phyloP scores from a whole-genome alignment of 208 protist species.

The Trypanosoma congolense region DNA sequence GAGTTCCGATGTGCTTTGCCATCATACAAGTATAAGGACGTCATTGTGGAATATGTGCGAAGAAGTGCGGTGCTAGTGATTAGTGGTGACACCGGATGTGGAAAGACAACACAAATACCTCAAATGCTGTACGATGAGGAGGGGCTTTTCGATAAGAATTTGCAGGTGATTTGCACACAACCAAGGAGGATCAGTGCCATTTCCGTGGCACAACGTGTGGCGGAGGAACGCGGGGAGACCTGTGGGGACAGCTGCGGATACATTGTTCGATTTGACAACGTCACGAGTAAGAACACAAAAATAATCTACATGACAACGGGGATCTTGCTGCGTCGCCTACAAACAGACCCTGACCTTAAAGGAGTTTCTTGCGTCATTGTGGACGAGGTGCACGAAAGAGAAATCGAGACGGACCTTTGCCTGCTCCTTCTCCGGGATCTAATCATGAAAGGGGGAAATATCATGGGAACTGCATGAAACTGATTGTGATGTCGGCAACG shows the following conservation, averaged over 20 bases:
- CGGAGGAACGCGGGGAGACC: conserved; percentile 72
- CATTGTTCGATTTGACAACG: conserved; percentile 85
- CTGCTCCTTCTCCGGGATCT: conserved; percentile 71
- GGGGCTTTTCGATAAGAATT: conserved; percentile 49
- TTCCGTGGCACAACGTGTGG: conserved; percentile 86
- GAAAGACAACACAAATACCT: conserved; percentile 96
- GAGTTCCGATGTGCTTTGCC: conserved; percentile 58
- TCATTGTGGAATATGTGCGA: conserved; percentile 58
- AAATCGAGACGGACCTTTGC: conserved; percentile 82
- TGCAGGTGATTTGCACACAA: conserved; percentile 82
- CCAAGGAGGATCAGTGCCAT: conserved; percentile 88
- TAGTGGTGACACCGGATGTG: conserved; percentile 96
- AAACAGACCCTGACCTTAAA: conserved; percentile 88
- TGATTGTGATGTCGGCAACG: conserved; percentile 97
- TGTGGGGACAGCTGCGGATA: conserved; percentile 88
- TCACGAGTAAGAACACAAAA: conserved; percentile 71
- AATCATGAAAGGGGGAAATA: conserved; percentile 40
- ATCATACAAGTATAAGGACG: conserved; percentile 34
- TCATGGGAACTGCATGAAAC: conserved; percentile 75
- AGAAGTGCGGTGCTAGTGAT: conserved; percentile 75
- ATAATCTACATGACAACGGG: conserved; percentile 99
- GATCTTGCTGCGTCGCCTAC: conserved; percentile 95
- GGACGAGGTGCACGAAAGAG: conserved; percentile 87
- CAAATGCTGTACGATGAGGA: conserved; percentile 69
- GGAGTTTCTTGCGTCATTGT: conserved; percentile 82